Conservation (phyloP, 768 basidiomycete genomes). For the Tremella mesenterica region DNA sequence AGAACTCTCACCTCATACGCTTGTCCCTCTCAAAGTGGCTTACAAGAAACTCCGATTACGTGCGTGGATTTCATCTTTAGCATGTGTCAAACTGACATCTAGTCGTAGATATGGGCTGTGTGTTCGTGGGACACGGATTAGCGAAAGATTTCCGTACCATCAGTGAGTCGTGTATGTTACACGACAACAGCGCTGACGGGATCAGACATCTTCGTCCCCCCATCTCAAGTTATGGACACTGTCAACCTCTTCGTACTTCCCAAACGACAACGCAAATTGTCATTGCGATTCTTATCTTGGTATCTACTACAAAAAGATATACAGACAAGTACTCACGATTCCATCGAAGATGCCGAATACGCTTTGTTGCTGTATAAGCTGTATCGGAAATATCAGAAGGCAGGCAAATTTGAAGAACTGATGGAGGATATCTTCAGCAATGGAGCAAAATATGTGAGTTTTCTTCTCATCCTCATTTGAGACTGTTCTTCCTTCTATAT, state of each 20-base stretch:
- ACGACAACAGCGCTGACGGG: background rate
- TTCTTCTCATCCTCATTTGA: background rate
- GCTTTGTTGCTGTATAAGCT: constrained; percentile 78
- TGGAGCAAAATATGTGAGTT: constrained; percentile 44
- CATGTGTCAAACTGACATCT: too few species aligned
- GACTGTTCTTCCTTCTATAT: too few species aligned
- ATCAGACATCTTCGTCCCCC: constrained; percentile 88
- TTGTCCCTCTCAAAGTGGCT: constrained; percentile 92
- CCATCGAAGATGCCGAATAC: constrained; percentile 90
- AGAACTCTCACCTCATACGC: constrained; percentile 66
- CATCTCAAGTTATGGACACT: constrained; percentile 90
- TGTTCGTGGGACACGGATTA: constrained; percentile 93
- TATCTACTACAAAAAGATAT: constrained; percentile 85
- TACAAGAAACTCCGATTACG: constrained; percentile 94
- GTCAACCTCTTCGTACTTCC: constrained; percentile 90
- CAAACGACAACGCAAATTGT: constrained; percentile 73
- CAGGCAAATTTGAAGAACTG: constrained; percentile 69
- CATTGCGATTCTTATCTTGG: constrained; percentile 88
- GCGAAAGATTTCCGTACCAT: constrained; percentile 98
- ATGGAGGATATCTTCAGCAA: constrained; percentile 56
- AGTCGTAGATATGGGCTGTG: constrained; percentile 86
- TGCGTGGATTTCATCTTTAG: too few species aligned
- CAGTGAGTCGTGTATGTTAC: constrained; percentile 53
- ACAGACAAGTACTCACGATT: constrained; percentile 72
- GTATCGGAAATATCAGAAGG: constrained; percentile 57